These are phyloP conservation scores for Conidiobolus incongruus DNA, from an alignment of 371 early-diverging fungal genomes.

Conservation along the genomic window DNA sequence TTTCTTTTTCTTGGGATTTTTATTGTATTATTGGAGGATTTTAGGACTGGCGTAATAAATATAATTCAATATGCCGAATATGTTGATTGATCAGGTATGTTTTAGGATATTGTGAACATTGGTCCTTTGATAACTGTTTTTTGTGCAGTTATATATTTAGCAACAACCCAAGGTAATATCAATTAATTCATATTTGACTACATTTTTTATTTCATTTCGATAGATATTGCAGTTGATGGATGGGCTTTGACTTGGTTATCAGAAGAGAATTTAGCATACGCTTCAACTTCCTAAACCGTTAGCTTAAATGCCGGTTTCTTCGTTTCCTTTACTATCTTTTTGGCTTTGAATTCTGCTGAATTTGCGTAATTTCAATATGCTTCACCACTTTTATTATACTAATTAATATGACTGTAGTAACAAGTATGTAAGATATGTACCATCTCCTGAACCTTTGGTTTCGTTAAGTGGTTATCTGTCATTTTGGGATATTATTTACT, in stretches of 20 bases:
- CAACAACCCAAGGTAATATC: slow-evolving; percentile 64
- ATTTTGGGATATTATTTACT: slow-evolving; percentile 80
- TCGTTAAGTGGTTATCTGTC: slow-evolving; percentile 63
- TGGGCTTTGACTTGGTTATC: slow-evolving; percentile 87
- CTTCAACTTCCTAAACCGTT: slow-evolving; percentile 88
- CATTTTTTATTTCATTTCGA: not conserved
- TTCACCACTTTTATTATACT: not conserved
- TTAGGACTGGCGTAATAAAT: slow-evolving; percentile 24
- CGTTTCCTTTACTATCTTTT: slow-evolving; percentile 83
- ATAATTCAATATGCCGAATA: not conserved
- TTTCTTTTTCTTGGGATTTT: slow-evolving; percentile 49
- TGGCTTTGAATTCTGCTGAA: slow-evolving; percentile 82
- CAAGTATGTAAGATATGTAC: slow-evolving; percentile 57
- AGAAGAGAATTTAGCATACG: slow-evolving; percentile 68
- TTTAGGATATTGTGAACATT: slow-evolving; percentile 29
- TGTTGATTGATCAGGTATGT: not conserved
- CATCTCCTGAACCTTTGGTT: slow-evolving; percentile 47
- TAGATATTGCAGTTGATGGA: slow-evolving; percentile 93
- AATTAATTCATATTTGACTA: not conserved
- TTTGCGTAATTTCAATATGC: slow-evolving; percentile 22
- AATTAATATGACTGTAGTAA: slow-evolving; percentile 25
- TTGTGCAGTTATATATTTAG: slow-evolving; percentile 61
- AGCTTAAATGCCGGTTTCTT: slow-evolving; percentile 91
- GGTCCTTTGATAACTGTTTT: slow-evolving; percentile 42
- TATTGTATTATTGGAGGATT: slow-evolving; percentile 59